Evolutionary conservation across 352 stramenopile genomes (phyloP), one percentile per base, ranked within the genome.

Genomic region (Phytopythium aichiense): DNA sequence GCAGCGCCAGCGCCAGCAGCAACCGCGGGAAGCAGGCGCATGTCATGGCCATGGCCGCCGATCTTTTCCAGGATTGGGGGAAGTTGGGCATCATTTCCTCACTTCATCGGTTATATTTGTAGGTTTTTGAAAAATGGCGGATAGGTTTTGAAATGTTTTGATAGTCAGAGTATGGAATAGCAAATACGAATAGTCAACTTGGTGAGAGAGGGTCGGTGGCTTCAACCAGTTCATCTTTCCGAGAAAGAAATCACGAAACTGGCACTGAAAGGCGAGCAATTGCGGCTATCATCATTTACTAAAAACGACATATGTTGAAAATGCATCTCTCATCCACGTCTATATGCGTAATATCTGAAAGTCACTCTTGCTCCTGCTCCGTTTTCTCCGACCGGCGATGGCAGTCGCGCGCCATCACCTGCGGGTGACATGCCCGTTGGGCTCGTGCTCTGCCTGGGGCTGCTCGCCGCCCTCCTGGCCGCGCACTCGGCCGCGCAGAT

Each of bases 1-100:
- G 60, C 25, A 75, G 56, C 45, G 69, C 28, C 22, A 72, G 46
- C 54, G 66, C 18, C 11, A 64, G 60, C 6, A n/a, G 6, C 22
- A 67, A 20, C 48, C 57, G 50, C 15, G 38, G 22, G 30, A 33
- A 4, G 12, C 8, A 8, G 31, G 7, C 18, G 30, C 51, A 20
- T 22, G 49, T 28, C 49, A 37, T 55, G 49, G 18, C 45, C 51
- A n/a, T 45, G 13, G 16, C 30, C 18, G 49, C 7, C 30, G 50
- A 43, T 43, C 30, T 43, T 60, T 45, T 45, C 38, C 16, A 18
- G 38, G 38, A n/a, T 45, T 45, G 12, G 38, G 16, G 11, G 38
- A 31, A 31, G 28, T 31, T 2, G 28, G 28, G 28, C 28, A 31
- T 31, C 28, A 31, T 31, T 31, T 31, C 28, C 28, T 31, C 28